These are phyloP conservation scores for Citrus unshiu DNA, from an alignment of 345 rosid genomes.

Conservation along the genomic window DNA sequence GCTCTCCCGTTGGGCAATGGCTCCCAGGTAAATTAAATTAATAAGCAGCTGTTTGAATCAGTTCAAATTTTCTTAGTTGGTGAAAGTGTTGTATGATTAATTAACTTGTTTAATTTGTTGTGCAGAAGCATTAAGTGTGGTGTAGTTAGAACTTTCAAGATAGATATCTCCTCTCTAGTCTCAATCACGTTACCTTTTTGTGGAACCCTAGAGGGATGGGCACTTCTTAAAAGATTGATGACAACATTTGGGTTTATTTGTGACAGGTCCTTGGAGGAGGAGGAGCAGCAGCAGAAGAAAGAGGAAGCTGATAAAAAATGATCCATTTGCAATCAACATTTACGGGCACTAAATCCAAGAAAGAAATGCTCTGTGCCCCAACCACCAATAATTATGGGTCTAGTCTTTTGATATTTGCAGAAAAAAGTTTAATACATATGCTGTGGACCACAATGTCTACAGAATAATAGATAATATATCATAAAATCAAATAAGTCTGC, in stretches of 20 bases:
- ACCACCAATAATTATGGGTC: not conserved
- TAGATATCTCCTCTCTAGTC: not conserved
- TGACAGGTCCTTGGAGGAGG: not conserved
- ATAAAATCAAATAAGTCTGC: too few relatives aligned
- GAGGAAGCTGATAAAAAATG: conserved; percentile 1
- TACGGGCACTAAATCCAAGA: too few relatives aligned
- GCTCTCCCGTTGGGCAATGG: conserved; percentile 35
- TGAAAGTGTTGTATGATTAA: not conserved
- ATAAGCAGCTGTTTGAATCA: not conserved
- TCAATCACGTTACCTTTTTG: not conserved
- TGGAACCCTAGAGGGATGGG: not conserved
- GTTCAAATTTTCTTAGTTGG: not conserved
- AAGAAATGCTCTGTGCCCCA: too few relatives aligned
- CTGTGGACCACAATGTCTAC: too few relatives aligned
- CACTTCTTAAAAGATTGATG: not conserved
- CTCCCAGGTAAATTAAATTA: conserved; percentile 9
- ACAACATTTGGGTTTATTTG: not conserved
- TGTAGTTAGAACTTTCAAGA: not conserved
- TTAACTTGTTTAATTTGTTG: too few relatives aligned
- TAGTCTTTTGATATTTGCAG: too few relatives aligned
- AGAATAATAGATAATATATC: too few relatives aligned
- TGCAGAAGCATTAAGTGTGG: not conserved
- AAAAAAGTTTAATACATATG: too few relatives aligned
- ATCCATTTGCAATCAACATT: not conserved
- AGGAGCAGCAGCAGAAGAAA: not conserved